Base-by-base conservation (phyloP, 768 basidiomycete genomes). In the Lactarius hatsudake region DNA sequence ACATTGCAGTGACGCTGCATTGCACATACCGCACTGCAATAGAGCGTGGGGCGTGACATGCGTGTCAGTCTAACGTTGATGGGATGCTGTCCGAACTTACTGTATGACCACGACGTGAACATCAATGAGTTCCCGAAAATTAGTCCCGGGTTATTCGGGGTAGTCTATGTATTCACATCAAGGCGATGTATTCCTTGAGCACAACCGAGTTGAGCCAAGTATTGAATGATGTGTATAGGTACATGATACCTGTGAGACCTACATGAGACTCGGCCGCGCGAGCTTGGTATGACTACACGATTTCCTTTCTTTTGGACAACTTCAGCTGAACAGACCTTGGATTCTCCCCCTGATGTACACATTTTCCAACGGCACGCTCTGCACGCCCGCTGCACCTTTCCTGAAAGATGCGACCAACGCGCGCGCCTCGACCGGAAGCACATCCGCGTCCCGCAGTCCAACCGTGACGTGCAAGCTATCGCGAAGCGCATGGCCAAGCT, bases 391-490 rank as follows among this genome's bases (percentile, higher is more conserved):
- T 60, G 72, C 74, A 8, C 81, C 83, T 20, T 71, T 69, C 59
- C 79, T 78, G 84, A 86, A 89, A 1, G 63, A 74, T 68, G 84
- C 78, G 10, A 95, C 88, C 59, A 98, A 72, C 0, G 62, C 78
- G 76, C 79, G 87, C 18, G 87, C 93, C 77, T 96, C 93, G 28
- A 90, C 83, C 2, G 93, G 81, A 0, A 73, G 65, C 3, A 95
- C 79, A 9, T 78, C 77, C 13, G 75, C 74, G 51, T 81, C 73
- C 59, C 74, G 72, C 18, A 93, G 96, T 9, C 93, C 97, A 6
- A 98, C 87, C 0, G 97, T 98, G 63, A 98, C 84, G 74, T 98
- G 97, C 72, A 96, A 76, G 65, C 84, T 67, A 7, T 77, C 72
- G 63, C 79, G 79, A 13, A 89, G 70, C 15, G 83, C 80, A 6